Evolutionary conservation across 495 filamentous ascomycete species (phyloP), one percentile per base, ranked within the genome.

Genomic region (Penicillium lividum): DNA sequence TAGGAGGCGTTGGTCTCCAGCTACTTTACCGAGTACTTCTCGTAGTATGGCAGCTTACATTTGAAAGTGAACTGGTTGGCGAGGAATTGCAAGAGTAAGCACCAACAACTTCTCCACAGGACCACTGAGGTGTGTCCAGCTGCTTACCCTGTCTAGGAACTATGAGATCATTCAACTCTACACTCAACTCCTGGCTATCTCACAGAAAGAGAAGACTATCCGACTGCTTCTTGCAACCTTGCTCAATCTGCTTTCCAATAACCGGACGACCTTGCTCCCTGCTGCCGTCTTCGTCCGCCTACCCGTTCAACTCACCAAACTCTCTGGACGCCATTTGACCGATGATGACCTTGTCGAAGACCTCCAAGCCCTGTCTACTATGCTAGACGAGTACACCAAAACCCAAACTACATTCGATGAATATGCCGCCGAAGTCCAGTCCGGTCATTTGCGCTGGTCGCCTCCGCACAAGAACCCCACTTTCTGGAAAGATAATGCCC

Each of bases 361-460:
- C 70, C 82, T 98, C 11, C 79, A 84, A 54, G 78, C 77, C 22
- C 80, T 98, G 13, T 87, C 79, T 25, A 85, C 88, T 43, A 87
- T 93, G 75, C 78, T 98, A 40, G 91, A 95, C 25, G 92, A 94
- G 49, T 97, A 98, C 72, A 93, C 92, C 61, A 91, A 90, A 69
- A 94, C 91, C 38, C 95, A 97, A 76, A 98, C 95, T 5, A 98
- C 93, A 0, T 95, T 98, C 63, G 93, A 97, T 73, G 87, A 96
- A 68, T 98, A 98, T 71, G 89, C 91, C 11, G 88, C 89, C 44
- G 94, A 98, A 74, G 78, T 98, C 34, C 84, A 89, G 50, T 86
- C 90, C 5, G 93, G 94, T 36, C 92, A 96, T 69, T 82, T 98
- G 42, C 86, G 91, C 64, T 98, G 94, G 94, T 93, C 89, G 8